Base-by-base conservation (phyloP, 495 filamentous ascomycete species). In the Penicillium angulare region DNA sequence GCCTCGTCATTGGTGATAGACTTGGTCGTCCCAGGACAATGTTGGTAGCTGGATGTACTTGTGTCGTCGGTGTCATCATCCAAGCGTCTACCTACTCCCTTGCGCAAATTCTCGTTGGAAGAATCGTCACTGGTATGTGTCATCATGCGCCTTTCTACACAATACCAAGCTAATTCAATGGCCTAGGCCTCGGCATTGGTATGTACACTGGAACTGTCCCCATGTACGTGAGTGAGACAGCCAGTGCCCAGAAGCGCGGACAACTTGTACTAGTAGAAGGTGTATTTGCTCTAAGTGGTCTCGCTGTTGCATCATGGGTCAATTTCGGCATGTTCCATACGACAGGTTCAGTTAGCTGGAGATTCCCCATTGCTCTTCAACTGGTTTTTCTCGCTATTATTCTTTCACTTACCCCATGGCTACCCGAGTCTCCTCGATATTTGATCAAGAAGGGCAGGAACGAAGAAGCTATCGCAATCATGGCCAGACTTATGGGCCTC, bases 221-320 rank as follows among this genome's bases (percentile, higher is more conserved):
- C n/a, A 74, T 83, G 3, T 87, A 81, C 81, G 80, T 84, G 57
- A 77, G 78, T 7, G 82, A 87, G 50, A 81, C 78, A 1, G 79
- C 79, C 0, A 77, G 79, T 47, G 76, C 78, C 5, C 65, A 70
- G n/a, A 78, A 76, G 68, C 73, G 83, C 52, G 84, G 84, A 38
- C 73, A 77, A 43, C 68, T 83, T 32, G 77, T 84, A 38, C 69
- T 80, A 39, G 72, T 81, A 27, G 79, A 84, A 54, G 76, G 82
- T 55, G 73, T 82, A 8, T 66, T 82, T 58, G 84, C 81, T 53
- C 79, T 82, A 31, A 66, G 77, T 47, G 79, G 83, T 38, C 80
- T 83, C 57, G 69, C 68, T 2, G 48, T 80, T 15, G 56, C 59
- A 8, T 71, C 77, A 18, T 83, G 77, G 59, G 60, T 85, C 27